Evolutionary conservation across 2,329 filamentous ascomycete genomes (phyloP).

Genomic region (Epichloe typhina): DNA sequence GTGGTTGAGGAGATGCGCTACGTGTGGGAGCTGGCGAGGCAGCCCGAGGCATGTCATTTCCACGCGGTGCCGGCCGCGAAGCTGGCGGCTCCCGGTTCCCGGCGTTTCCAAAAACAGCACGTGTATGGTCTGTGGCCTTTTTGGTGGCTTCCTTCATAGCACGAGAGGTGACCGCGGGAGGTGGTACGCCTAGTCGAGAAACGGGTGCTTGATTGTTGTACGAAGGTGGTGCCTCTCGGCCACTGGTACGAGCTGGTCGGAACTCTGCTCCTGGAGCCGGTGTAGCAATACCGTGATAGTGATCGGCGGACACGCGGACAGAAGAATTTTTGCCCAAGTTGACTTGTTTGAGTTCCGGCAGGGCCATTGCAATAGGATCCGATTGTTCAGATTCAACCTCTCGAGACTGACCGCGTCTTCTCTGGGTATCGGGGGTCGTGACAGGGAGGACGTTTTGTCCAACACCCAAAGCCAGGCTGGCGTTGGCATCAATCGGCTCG

Average conservation of each 20-base stretch:
- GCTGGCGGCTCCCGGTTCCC: conserved; percentile 22
- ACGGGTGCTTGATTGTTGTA: conserved; percentile 57
- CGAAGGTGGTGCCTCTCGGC: conserved; percentile 51
- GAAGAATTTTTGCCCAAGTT: conserved; percentile 63
- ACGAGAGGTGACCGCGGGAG: conserved; percentile 81
- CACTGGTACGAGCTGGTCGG: conserved; percentile 28
- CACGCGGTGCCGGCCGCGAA: conserved; percentile 46
- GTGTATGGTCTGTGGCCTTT: conserved; percentile 76
- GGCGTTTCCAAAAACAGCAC: conserved; percentile 52
- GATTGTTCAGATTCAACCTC: conserved; percentile 42
- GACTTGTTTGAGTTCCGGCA: conserved; percentile 84
- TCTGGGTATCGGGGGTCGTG: conserved; percentile 57
- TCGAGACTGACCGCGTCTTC: conserved; percentile 15
- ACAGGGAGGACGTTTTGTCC: conserved; percentile 96
- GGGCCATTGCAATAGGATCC: conserved; percentile 82
- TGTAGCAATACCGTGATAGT: conserved; percentile 85
- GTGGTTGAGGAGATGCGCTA: conserved; percentile 50
- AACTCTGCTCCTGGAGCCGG: conserved; percentile 47
- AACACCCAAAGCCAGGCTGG: conserved; percentile 84
- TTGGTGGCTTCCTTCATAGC: conserved; percentile 94
- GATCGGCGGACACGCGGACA: conserved; percentile 82
- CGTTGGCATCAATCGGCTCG: conserved; percentile 80
- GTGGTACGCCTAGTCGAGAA: conserved; percentile 72
- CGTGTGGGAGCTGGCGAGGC: conserved; percentile 58
- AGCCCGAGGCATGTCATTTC: conserved; percentile 43